phyloP scores from a whole-genome alignment of 179 eudicot genomes.

The Vitellaria paradoxa region DNA sequence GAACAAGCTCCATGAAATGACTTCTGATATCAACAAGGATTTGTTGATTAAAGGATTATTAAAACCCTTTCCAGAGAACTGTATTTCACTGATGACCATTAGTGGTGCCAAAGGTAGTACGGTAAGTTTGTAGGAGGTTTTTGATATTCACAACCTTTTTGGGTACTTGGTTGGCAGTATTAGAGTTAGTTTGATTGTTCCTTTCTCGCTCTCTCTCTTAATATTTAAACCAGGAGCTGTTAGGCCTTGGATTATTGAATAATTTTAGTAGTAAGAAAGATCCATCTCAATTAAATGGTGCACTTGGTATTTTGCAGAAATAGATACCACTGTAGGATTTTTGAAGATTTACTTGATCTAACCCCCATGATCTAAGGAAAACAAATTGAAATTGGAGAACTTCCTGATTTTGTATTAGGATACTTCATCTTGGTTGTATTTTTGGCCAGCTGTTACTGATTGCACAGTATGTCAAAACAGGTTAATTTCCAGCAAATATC shows the following conservation, averaged over 20 bases:
- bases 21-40: constrained; percentile 59
- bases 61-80: constrained; percentile 86
- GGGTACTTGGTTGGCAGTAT: not conserved
- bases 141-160: not conserved
- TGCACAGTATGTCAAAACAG: constrained; percentile 36
- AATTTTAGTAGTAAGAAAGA: constrained; percentile 6
- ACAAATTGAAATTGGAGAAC: not conserved
- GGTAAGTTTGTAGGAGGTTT: constrained; percentile 45
- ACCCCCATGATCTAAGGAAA: not conserved
- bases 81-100: constrained; percentile 94
- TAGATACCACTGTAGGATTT: not conserved
- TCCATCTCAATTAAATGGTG: not conserved
- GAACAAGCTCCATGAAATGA: constrained; percentile 62
- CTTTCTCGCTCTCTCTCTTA: no score
- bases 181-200: not conserved
- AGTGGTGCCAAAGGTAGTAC: constrained; percentile 99
- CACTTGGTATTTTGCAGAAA: not conserved
- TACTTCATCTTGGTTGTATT: not conserved
- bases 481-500: constrained; percentile 99
- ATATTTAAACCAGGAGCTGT: not conserved
- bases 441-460: not conserved
- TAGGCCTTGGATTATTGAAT: not conserved
- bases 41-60: constrained; percentile 68
- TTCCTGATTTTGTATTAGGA: not conserved
- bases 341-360: not conserved